These are phyloP conservation scores for Zoysia pacifica DNA, from an alignment of 176 grass and related monocot genomes.

Conservation along the genomic window DNA sequence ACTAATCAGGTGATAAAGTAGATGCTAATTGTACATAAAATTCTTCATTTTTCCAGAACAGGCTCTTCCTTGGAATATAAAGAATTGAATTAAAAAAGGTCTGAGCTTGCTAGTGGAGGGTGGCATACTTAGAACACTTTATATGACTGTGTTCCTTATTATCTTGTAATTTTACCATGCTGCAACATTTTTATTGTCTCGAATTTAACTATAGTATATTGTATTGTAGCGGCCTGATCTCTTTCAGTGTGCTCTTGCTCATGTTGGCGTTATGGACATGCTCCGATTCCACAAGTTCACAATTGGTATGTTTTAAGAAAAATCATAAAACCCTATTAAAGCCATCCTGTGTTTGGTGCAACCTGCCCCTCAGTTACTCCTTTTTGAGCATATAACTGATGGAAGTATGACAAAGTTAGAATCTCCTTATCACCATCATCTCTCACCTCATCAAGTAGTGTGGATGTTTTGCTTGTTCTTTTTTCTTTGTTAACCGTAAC, in stretches of 20 bases:
- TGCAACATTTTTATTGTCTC: constrained; percentile 3
- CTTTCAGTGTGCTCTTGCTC: constrained; percentile 89
- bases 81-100: not conserved
- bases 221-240: constrained; percentile 82
- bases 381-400: not conserved
- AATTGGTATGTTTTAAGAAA: constrained; percentile 53
- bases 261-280: constrained; percentile 99
- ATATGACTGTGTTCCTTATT: constrained; percentile 18
- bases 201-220: constrained; percentile 18
- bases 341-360: not conserved
- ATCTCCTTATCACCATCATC: not conserved
- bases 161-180: constrained; percentile 17
- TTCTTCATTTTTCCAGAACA: not conserved
- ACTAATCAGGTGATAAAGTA: constrained; percentile 72
- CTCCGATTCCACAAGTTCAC: constrained; percentile 99
- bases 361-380: not conserved
- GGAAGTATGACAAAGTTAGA: not conserved
- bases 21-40: constrained; percentile 8
- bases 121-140: not conserved
- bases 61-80: not conserved
- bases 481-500: not conserved
- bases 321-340: not conserved
- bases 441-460: not conserved
- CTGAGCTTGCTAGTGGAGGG: not conserved
- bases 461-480: not conserved